phyloP scores from a whole-genome alignment of 768 basidiomycete species.

The Pulveroboletus sp. region DNA sequence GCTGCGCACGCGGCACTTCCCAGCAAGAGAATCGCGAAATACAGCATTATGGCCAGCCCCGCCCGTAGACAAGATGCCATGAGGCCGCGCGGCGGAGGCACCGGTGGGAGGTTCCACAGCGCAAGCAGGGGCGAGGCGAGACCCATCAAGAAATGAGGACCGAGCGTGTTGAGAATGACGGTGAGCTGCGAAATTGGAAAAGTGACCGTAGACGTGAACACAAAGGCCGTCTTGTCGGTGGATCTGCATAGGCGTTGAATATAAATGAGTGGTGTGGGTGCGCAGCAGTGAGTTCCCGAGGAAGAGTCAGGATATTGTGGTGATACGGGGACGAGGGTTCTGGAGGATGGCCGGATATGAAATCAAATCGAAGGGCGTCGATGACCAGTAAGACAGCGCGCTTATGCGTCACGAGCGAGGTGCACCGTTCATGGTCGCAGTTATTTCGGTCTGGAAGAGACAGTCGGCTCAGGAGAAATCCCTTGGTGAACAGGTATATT shows the following conservation, averaged over 20 bases:
- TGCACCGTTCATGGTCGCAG: constrained; percentile 53
- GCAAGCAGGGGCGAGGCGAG: constrained; percentile 68
- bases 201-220: constrained; percentile 62
- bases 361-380: constrained; percentile 92
- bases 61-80: constrained; percentile 45
- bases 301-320: constrained; percentile 80
- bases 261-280: constrained; percentile 75
- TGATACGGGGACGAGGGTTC: constrained; percentile 61
- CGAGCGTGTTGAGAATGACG: constrained; percentile 73
- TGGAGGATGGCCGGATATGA: constrained; percentile 65
- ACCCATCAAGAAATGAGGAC: constrained; percentile 63
- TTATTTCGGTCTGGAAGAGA: constrained; percentile 29
- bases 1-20: constrained; percentile 72
- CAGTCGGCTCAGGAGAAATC: constrained; percentile 81
- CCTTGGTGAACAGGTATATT: constrained; percentile 86
- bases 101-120: constrained; percentile 80
- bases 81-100: constrained; percentile 29
- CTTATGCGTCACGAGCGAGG: constrained; percentile 56
- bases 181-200: constrained; percentile 75
- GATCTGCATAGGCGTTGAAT: constrained; percentile 88
- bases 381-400: constrained; percentile 84
- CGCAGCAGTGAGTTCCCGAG: constrained; percentile 59
- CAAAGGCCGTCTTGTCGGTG: constrained; percentile 93
- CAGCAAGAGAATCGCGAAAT: constrained; percentile 61
- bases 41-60: constrained; percentile 61